phyloP scores from a whole-genome alignment of 441 rosid species.

The Biscutella laevigata region DNA sequence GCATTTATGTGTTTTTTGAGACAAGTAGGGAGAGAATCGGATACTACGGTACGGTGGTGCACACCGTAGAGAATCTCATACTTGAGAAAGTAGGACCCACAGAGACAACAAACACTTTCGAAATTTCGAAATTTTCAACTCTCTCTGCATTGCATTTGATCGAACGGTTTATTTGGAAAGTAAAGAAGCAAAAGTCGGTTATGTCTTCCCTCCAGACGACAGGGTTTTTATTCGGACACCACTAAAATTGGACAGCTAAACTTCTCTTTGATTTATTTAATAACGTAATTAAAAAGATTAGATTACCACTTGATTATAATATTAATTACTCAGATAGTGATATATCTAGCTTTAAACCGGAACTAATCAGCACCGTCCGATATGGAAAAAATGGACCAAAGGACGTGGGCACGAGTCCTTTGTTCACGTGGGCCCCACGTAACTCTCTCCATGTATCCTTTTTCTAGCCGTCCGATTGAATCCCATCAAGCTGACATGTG shows the following conservation, averaged over 20 bases:
- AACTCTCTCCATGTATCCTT: slow-evolving; percentile 7
- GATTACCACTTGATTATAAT: slow-evolving; percentile 17
- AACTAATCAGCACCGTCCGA: slow-evolving; percentile 16
- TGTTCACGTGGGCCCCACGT: slow-evolving; percentile 22
- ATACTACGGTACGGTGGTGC: slow-evolving; percentile 20
- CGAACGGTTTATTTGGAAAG: slow-evolving; percentile 23
- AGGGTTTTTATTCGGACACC: slow-evolving; percentile 32
- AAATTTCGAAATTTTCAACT: too few species aligned
- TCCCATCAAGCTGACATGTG: slow-evolving; percentile 30
- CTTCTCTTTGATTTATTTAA: slow-evolving; percentile 17
- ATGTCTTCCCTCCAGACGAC: slow-evolving; percentile 31
- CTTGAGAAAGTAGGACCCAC: slow-evolving; percentile 3
- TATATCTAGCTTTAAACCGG: slow-evolving; percentile 12
- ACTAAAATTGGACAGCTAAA: slow-evolving; percentile 27
- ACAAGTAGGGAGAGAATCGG: slow-evolving; percentile 23
- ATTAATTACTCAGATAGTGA: not conserved
- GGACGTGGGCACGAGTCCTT: slow-evolving; percentile 28
- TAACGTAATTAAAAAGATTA: slow-evolving; percentile 17
- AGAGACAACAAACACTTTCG: slow-evolving; percentile 7
- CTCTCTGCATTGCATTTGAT: too few species aligned
- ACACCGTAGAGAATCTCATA: slow-evolving; percentile 21
- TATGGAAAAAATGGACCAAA: slow-evolving; percentile 11
- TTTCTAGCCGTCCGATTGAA: slow-evolving; percentile 27
- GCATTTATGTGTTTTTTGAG: too few species aligned
- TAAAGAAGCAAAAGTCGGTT: slow-evolving; percentile 31